Conservation (phyloP, 371 early-diverging fungal species). For the Circinella minor region DNA sequence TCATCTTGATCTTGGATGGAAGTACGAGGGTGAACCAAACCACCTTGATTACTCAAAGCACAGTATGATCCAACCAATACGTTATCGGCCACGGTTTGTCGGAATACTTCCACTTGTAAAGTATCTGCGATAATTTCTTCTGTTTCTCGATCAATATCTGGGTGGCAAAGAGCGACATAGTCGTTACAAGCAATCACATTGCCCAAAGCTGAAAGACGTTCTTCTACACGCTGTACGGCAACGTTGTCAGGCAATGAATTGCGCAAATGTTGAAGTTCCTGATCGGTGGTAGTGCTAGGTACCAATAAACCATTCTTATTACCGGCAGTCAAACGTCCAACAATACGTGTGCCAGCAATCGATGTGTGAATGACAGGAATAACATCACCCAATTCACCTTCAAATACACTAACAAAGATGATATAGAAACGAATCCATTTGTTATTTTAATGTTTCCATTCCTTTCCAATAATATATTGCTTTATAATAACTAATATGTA, state of each 20-base stretch:
- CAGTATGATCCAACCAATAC: slow-evolving; percentile 99
- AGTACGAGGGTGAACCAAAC: slow-evolving; percentile 97
- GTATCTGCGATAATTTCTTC: slow-evolving; percentile 99
- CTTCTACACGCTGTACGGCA: slow-evolving; percentile 97
- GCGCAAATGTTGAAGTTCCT: slow-evolving; percentile 98
- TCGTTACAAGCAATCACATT: slow-evolving; percentile 99
- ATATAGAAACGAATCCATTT: too few species aligned
- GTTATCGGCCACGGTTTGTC: slow-evolving; percentile 98
- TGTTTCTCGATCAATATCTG: slow-evolving; percentile 98
- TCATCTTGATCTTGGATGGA: slow-evolving; percentile 98
- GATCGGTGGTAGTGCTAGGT: slow-evolving; percentile 98
- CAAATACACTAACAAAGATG: slow-evolving; percentile 77
- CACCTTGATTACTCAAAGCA: slow-evolving; percentile 98
- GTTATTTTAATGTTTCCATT: neutral
- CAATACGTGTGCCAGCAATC: slow-evolving; percentile 97
- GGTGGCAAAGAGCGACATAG: slow-evolving; percentile 99
- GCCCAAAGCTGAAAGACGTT: slow-evolving; percentile 98
- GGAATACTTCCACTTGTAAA: slow-evolving; percentile 98
- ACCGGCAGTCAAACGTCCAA: slow-evolving; percentile 95
- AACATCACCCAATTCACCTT: slow-evolving; percentile 93
- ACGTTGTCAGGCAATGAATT: slow-evolving; percentile 98
- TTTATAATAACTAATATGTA: too few species aligned
- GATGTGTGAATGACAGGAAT: slow-evolving; percentile 99
- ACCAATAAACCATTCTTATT: slow-evolving; percentile 98
- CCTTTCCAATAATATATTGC: neutral